Evolutionary conservation across 305 asterid genomes (phyloP).

Genomic region (Ilex paraguariensis): DNA sequence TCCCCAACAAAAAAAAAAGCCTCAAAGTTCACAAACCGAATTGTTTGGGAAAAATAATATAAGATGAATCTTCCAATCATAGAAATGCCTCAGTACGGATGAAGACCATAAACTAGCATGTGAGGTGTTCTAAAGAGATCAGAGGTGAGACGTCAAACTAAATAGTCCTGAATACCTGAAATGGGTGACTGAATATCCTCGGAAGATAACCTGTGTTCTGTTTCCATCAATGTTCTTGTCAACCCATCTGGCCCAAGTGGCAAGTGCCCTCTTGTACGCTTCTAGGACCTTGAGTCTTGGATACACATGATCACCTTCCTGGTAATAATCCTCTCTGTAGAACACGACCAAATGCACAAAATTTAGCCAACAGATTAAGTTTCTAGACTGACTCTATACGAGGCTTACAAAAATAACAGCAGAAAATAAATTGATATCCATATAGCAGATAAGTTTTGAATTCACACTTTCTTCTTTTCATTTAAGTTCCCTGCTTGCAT

Average conservation of each 20-base stretch:
- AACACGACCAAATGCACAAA: conserved; percentile 1
- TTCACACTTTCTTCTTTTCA: too few species aligned
- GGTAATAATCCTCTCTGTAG: conserved; percentile 82
- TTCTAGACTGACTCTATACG: too few species aligned
- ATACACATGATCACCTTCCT: conserved; percentile 78
- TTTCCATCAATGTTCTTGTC: conserved; percentile 51
- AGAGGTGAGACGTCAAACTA: neutral
- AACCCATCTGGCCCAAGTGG: conserved; percentile 86
- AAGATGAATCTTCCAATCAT: too few species aligned
- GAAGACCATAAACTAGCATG: too few species aligned
- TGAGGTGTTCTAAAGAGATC: neutral
- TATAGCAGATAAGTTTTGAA: too few species aligned
- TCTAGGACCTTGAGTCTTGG: conserved; percentile 77
- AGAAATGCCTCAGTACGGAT: too few species aligned
- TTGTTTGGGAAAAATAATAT: too few species aligned
- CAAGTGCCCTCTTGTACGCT: conserved; percentile 80
- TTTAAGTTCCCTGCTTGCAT: too few species aligned
- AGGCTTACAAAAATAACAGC: too few species aligned
- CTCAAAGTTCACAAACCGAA: too few species aligned
- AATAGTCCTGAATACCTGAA: conserved; percentile 48
- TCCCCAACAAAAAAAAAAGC: too few species aligned
- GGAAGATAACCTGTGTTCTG: conserved; percentile 61
- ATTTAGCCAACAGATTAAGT: neutral
- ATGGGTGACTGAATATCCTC: conserved; percentile 90
- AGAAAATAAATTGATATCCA: too few species aligned